phyloP scores from a whole-genome alignment of 371 early-diverging fungal species.

The Zancudomyces culisetae region DNA sequence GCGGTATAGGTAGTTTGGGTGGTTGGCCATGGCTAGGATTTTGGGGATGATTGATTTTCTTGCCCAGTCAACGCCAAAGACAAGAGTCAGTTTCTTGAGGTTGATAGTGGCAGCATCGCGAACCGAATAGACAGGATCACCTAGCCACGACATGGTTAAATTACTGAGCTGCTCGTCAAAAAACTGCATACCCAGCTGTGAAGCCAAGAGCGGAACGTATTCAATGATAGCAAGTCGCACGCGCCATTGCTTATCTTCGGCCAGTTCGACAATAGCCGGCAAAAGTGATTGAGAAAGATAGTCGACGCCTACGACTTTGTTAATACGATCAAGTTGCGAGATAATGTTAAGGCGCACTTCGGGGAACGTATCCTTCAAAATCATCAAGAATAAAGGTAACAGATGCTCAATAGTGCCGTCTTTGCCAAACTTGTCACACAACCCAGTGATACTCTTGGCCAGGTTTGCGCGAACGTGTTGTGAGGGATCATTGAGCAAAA shows the following conservation, averaged over 20 bases:
- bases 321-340: constrained; percentile 86
- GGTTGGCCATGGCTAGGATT: constrained; percentile 69
- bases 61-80: constrained; percentile 98
- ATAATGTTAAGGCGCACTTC: constrained; percentile 96
- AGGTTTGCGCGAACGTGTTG: constrained; percentile 92
- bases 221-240: constrained; percentile 95
- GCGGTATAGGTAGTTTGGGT: constrained; percentile 85
- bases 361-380: constrained; percentile 89
- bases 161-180: constrained; percentile 87
- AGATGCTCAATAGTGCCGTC: constrained; percentile 86
- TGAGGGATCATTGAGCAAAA: constrained; percentile 78
- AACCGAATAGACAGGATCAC: constrained; percentile 89
- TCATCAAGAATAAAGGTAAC: constrained; percentile 79
- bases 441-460: constrained; percentile 84
- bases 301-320: constrained; percentile 87
- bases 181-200: constrained; percentile 83
- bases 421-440: constrained; percentile 87
- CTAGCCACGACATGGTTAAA: constrained; percentile 91
- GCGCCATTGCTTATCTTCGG: constrained; percentile 98
- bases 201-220: constrained; percentile 88
- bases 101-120: constrained; percentile 90
- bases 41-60: constrained; percentile 81
- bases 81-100: constrained; percentile 77
- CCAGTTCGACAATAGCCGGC: constrained; percentile 92
- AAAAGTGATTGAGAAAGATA: constrained; percentile 86